Conservation (phyloP, 331 rosid genomes). For the Telfairia occidentalis region DNA sequence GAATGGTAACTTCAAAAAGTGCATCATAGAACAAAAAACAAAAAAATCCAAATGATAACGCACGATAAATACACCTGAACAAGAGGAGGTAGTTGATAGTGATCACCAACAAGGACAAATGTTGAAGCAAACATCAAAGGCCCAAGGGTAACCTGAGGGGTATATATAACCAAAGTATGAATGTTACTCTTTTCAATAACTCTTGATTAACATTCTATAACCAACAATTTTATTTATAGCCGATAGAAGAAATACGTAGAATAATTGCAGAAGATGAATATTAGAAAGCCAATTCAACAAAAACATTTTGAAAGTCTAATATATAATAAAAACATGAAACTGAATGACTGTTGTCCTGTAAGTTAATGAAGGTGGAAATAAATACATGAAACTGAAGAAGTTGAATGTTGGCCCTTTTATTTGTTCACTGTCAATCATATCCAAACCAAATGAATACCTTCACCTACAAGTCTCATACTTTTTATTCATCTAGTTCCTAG, state of each 20-base stretch:
- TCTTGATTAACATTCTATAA: background rate
- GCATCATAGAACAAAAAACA: background rate
- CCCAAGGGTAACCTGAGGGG: conserved; percentile 75
- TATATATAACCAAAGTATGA: conserved; percentile 1
- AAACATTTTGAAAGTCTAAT: background rate
- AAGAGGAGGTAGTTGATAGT: conserved; percentile 93
- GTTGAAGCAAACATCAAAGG: conserved; percentile 75
- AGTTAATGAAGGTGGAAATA: background rate
- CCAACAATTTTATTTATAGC: background rate
- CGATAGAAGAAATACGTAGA: background rate
- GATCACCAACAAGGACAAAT: conserved; percentile 94
- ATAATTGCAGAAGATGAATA: background rate
- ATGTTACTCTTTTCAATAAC: background rate
- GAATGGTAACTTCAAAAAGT: background rate
- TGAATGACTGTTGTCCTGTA: background rate
- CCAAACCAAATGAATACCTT: background rate
- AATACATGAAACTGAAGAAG: background rate
- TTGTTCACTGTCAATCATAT: background rate
- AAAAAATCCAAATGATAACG: conserved; percentile 2
- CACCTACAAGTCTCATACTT: background rate
- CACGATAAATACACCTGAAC: conserved; percentile 49
- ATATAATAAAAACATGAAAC: background rate
- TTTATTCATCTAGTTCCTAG: background rate
- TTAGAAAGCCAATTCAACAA: background rate
- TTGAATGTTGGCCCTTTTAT: too few species aligned